Base-by-base conservation (phyloP, 108 stramenopile genomes). In the Cylindrotheca closterium region DNA sequence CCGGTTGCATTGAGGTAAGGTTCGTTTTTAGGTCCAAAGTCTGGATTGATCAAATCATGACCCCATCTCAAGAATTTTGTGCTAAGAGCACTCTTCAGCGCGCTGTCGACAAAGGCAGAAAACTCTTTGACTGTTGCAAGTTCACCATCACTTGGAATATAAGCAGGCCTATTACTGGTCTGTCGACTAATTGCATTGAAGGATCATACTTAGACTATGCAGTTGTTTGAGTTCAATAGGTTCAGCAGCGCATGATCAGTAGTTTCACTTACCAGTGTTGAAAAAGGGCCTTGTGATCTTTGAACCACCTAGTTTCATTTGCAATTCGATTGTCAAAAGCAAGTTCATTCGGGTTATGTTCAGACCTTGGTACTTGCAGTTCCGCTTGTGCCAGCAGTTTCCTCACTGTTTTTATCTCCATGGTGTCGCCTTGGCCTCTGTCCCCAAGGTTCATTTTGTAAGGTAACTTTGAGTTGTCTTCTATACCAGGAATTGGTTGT, bases 41-140 rank as follows among this genome's bases (percentile, higher is more conserved):
- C 45, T 7, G 81, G 79, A 54, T 86, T 81, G 52, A 82, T 80
- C 47, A 65, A 80, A 23, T 82, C 77, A 0, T 61, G 26, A 21
- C 85, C 85, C 85, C 85, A 86, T 32, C 55, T 52, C 2, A 69
- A 68, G 47, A 86, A 32, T 10, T 81, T 61, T 50, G 82, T 81
- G 2, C 67, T 30, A 47, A 86, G 47, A 8, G 85, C 85, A 30
- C 79, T 64, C 24, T 80, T 48, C 51, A 86, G 55, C 0, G 71
- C 79, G n/a, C 69, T 62, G 60, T 86, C 82, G 33, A 75, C 69
- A 58, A 63, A 86, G n/a, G 77, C 47, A 32, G 62, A 29, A 47
- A 82, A 82, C 17, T 72, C 57, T 28, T 70, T 71, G 19, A 58
- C 30, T 34, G 47, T 70, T n/a, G n/a, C n/a, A n/a, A n/a, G n/a